Evolutionary conservation across 768 basidiomycete species (phyloP).

Genomic region (Mycena amicta): DNA sequence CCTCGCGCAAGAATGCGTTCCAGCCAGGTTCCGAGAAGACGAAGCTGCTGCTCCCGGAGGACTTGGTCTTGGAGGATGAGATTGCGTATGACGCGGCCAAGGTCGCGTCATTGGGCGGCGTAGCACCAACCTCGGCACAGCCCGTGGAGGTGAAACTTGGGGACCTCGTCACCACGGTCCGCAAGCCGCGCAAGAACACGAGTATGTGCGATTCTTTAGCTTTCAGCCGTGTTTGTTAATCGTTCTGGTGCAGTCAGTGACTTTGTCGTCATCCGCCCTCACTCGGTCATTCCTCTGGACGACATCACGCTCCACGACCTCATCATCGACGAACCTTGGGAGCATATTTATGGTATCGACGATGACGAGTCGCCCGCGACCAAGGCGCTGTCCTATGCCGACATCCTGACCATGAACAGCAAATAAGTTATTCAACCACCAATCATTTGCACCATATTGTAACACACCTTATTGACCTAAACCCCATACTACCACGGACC

Average conservation of each 20-base stretch:
- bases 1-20: constrained; percentile 18
- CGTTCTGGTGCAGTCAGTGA: constrained; percentile 47
- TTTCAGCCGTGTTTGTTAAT: constrained; percentile 1
- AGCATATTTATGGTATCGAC: constrained; percentile 48
- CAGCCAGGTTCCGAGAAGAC: constrained; percentile 20
- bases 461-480: constrained; percentile 6
- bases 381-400: constrained; percentile 44
- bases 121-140: constrained; percentile 3
- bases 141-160: constrained; percentile 35
- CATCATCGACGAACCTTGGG: constrained; percentile 60
- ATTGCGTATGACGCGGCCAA: constrained; percentile 10
- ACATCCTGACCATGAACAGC: constrained; percentile 28
- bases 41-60: constrained; percentile 19
- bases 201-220: constrained; percentile 34
- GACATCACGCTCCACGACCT: constrained; percentile 45
- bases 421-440: constrained; percentile 15
- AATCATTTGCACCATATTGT: constrained; percentile 1
- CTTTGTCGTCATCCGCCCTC: constrained; percentile 59
- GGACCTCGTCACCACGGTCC: constrained; percentile 33
- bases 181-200: constrained; percentile 44
- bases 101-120: constrained; percentile 6
- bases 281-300: constrained; percentile 60
- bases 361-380: constrained; percentile 32
- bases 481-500: constrained; percentile 20
- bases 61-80: constrained; percentile 20